Evolutionary conservation across 371 early-diverging fungal genomes (phyloP).

Genomic region (Dinochytrium kinnereticum): DNA sequence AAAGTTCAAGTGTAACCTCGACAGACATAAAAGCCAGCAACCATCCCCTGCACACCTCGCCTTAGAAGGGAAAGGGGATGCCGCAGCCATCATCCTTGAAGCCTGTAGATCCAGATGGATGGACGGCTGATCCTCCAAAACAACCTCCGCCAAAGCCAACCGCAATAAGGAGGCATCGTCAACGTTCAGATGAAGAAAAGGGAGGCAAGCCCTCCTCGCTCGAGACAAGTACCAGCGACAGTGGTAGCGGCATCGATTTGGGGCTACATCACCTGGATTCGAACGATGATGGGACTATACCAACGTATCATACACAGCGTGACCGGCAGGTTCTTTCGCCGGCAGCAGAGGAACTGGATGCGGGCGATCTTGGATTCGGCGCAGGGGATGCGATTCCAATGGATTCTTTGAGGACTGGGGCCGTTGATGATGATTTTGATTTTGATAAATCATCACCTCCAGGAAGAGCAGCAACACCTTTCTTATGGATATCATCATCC

Average conservation of each 20-base stretch:
- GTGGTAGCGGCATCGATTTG: constrained; percentile 2
- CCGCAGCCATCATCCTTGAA: constrained; percentile 1
- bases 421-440: not conserved
- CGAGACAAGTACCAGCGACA: no score
- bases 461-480: not conserved
- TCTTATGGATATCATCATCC: not conserved
- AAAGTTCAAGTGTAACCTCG: no score
- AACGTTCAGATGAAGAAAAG: not conserved
- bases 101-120: constrained; percentile 7
- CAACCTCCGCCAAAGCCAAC: constrained; percentile 4
- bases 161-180: not conserved
- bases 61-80: no score
- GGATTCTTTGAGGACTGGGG: not conserved
- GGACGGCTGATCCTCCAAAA: not conserved
- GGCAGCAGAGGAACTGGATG: not conserved
- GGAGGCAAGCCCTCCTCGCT: no score
- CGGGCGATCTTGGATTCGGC: no score
- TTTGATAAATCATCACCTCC: not conserved
- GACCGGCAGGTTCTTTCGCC: constrained; percentile 1
- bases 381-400: no score
- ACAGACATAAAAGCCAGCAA: no score
- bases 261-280: no score
- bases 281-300: no score
- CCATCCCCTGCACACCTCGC: no score
- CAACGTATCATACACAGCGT: not conserved